Conservation (phyloP, 1,284 basidiomycete species). For the Puccinia hordei region DNA sequence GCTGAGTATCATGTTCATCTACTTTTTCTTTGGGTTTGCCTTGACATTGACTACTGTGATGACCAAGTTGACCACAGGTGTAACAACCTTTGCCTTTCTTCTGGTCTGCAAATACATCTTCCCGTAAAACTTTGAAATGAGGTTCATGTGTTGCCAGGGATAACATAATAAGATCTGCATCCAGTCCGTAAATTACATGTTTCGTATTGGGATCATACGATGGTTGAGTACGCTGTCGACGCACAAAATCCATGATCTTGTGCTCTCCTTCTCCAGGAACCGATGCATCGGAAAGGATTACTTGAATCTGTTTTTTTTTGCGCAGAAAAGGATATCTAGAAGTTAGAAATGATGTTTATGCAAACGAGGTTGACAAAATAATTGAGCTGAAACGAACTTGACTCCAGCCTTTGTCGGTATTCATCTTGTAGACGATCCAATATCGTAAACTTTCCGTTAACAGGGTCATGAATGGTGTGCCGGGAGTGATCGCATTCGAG, state of each 20-base stretch:
- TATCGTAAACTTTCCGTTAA: conserved; percentile 85
- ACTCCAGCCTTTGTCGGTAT: conserved; percentile 93
- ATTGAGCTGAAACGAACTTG: conserved; percentile 64
- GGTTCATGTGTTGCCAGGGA: conserved; percentile 97
- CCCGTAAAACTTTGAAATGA: conserved; percentile 92
- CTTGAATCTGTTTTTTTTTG: conserved; percentile 72
- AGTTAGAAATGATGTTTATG: conserved; percentile 55
- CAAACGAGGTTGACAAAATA: conserved; percentile 55
- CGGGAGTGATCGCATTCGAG: conserved; percentile 94
- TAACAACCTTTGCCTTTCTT: conserved; percentile 74
- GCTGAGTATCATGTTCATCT: conserved; percentile 63
- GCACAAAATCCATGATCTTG: conserved; percentile 99
- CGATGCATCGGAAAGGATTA: conserved; percentile 94
- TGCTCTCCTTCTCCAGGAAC: conserved; percentile 99
- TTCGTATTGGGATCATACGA: conserved; percentile 91
- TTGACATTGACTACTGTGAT: conserved; percentile 85
- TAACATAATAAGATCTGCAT: conserved; percentile 99
- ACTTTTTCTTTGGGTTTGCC: conserved; percentile 57
- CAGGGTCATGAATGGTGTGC: conserved; percentile 97
- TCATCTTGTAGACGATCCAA: conserved; percentile 95
- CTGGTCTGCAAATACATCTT: conserved; percentile 88
- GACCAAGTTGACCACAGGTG: conserved; percentile 89
- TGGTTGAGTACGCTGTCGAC: conserved; percentile 81
- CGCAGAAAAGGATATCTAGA: background rate
- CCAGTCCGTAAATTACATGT: conserved; percentile 97